Evolutionary conservation across 441 rosid species (phyloP).

Genomic region (Adansonia gregorii): DNA sequence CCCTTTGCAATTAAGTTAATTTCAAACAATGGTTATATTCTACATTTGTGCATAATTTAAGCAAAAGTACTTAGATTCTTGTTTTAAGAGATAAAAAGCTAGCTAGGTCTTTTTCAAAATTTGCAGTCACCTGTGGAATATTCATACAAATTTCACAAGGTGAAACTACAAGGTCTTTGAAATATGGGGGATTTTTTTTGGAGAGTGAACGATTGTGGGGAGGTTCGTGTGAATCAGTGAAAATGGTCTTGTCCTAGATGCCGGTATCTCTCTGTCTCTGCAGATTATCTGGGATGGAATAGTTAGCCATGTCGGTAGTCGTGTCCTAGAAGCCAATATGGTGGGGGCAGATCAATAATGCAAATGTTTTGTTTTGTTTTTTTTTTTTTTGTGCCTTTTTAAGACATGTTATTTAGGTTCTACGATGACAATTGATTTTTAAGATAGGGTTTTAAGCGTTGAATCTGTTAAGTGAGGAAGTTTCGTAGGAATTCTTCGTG

Average conservation of each 20-base stretch:
- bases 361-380: slow-evolving; percentile 30
- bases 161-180: neutral
- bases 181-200: slow-evolving; percentile 20
- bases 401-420: slow-evolving; percentile 31
- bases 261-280: slow-evolving; percentile 39
- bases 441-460: slow-evolving; percentile 30
- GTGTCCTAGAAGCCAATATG: slow-evolving; percentile 47
- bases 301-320: slow-evolving; percentile 45
- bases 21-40: slow-evolving; percentile 28
- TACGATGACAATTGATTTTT: slow-evolving; percentile 22
- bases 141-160: slow-evolving; percentile 19
- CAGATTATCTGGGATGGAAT: slow-evolving; percentile 39
- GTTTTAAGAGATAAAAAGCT: slow-evolving; percentile 36
- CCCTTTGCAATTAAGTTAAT: slow-evolving; percentile 24
- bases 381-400: slow-evolving; percentile 17
- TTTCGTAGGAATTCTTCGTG: slow-evolving; percentile 20
- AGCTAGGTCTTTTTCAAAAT: slow-evolving; percentile 31
- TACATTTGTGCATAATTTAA: slow-evolving; percentile 15
- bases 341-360: slow-evolving; percentile 61
- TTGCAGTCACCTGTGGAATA: slow-evolving; percentile 24
- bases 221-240: slow-evolving; percentile 43
- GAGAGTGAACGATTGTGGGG: slow-evolving; percentile 22
- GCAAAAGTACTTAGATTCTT: slow-evolving; percentile 28
- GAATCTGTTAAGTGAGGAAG: slow-evolving; percentile 28
- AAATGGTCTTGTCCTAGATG: slow-evolving; percentile 50